A percentile compares a stretch with the other conserved stretches of the same genome.
These are phyloP conservation scores for Alternaria burnsii DNA, from an alignment of 2,329 filamentous ascomycete species.

Conservation along the genomic window DNA sequence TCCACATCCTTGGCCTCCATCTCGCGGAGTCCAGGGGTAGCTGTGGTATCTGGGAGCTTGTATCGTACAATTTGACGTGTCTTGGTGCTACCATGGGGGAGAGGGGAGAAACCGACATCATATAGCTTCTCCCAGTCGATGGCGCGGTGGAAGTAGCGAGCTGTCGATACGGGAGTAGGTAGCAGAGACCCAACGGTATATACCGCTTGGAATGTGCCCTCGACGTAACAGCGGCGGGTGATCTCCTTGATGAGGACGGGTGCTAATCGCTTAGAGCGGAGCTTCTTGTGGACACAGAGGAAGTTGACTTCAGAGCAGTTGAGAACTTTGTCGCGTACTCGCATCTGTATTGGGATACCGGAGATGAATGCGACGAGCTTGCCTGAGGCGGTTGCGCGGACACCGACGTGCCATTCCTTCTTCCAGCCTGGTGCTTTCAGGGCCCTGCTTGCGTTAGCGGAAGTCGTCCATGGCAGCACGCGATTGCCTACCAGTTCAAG, in stretches of 20 bases:
- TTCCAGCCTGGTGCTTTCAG: constrained; percentile 94
- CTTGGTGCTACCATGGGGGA: constrained; percentile 84
- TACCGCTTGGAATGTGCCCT: constrained; percentile 90
- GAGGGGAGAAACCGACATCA: constrained; percentile 90
- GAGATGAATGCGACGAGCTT: constrained; percentile 97
- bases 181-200: constrained; percentile 94
- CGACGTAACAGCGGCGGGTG: constrained; percentile 86
- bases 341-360: constrained; percentile 84
- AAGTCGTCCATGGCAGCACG: background rate
- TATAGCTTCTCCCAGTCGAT: constrained; percentile 97
- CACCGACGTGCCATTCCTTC: constrained; percentile 93
- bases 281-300: constrained; percentile 97
- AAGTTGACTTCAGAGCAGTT: constrained; percentile 96
- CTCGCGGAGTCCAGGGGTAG: constrained; percentile 76
- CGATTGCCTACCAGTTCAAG: constrained; percentile 76
- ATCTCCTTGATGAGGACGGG: constrained; percentile 98
- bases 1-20: constrained; percentile 84
- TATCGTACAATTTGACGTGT: constrained; percentile 87
- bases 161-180: constrained; percentile 90
- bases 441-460: constrained; percentile 66
- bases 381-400: constrained; percentile 81
- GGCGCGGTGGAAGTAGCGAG: constrained; percentile 92
- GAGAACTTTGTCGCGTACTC: constrained; percentile 78
- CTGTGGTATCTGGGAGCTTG: constrained; percentile 76
- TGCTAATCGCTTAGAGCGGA: constrained; percentile 88